Base-by-base conservation (phyloP, 2,329 filamentous ascomycete species). In the Colletotrichum tamarilloi region DNA sequence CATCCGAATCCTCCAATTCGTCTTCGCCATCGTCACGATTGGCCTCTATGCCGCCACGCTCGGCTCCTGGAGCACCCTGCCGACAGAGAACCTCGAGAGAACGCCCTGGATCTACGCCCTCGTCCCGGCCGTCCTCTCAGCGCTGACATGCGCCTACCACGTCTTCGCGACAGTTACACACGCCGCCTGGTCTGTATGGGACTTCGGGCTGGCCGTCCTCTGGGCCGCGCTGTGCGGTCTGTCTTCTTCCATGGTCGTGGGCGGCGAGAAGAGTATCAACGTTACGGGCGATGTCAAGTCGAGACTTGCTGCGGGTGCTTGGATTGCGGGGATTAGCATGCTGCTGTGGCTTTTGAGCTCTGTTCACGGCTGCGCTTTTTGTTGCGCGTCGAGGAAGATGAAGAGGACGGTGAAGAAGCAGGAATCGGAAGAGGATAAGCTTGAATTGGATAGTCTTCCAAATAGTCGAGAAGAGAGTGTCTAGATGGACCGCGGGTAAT, bases 91-190 rank as follows among this genome's bases (percentile, higher is more conserved):
- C 35, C 16, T 55, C 46, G n/a, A 9, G 0, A 66, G 22, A 0
- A 72, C 72, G 2, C 46, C 56, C 35, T 74, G 63, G 68, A 72
- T 72, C 55, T 72, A 65, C 16, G 72, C 72, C 35, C 64, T 74
- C 35, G 63, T 72, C 5, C 63, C 68, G 1, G 72, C 64, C 5
- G 49, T 65, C 8, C 32, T 74, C 5, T 72, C 68, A 1, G 55
- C 71, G 1, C n/a, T 72, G 4, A 72, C 72, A 3, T 71, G 53
- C 32, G 58, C 62, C 6, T 72, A 72, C 12, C 63, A 72, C 59
- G 38, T 53, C 30, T 58, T 74, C 9, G 69, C 60, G 19, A 74
- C 72, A 4, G 68, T 68, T 1, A 74, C 68, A 0, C 72, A 67
- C 55, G 68, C 68, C 19, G 72, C 63, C 5, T 74, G 63, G 72